Conservation (phyloP, 352 stramenopile genomes). For the Globisporangium uncinulatum region DNA sequence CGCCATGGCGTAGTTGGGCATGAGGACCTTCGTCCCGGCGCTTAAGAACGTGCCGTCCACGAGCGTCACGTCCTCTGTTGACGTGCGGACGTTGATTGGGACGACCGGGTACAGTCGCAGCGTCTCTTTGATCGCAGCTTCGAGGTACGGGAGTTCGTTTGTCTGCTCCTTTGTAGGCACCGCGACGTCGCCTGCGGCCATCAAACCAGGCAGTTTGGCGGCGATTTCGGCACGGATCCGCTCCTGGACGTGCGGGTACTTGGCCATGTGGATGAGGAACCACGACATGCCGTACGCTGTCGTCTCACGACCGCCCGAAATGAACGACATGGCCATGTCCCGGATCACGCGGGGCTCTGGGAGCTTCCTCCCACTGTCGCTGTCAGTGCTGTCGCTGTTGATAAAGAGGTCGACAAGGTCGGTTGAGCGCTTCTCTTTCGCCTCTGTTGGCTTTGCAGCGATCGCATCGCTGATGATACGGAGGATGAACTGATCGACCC, state of each 20-base stretch:
- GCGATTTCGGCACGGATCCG: conserved; percentile 43
- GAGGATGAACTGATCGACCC: conserved; percentile 14
- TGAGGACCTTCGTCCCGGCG: conserved; percentile 27
- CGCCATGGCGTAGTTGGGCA: conserved; percentile 41
- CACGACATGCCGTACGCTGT: conserved; percentile 69
- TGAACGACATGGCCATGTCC: conserved; percentile 63
- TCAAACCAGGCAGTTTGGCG: conserved; percentile 28
- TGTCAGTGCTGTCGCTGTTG: conserved; percentile 1
- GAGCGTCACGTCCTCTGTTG: conserved; percentile 41
- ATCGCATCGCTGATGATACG: conserved; percentile 11
- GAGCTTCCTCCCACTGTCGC: not conserved
- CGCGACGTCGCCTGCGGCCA: conserved; percentile 13
- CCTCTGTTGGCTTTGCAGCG: not conserved
- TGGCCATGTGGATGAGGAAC: conserved; percentile 69
- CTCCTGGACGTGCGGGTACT: conserved; percentile 44
- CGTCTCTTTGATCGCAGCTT: conserved; percentile 55
- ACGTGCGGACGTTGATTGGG: conserved; percentile 22
- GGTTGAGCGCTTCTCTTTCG: not conserved
- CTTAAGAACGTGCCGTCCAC: conserved; percentile 42
- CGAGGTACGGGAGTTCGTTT: conserved; percentile 44
- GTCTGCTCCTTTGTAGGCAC: conserved; percentile 41
- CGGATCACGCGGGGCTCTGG: conserved; percentile 16
- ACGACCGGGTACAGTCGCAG: conserved; percentile 56
- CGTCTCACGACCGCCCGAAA: conserved; percentile 71
- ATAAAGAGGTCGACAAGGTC: conserved; percentile 9